phyloP scores from a whole-genome alignment of 257 asterid species.

The Asclepias syriaca region DNA sequence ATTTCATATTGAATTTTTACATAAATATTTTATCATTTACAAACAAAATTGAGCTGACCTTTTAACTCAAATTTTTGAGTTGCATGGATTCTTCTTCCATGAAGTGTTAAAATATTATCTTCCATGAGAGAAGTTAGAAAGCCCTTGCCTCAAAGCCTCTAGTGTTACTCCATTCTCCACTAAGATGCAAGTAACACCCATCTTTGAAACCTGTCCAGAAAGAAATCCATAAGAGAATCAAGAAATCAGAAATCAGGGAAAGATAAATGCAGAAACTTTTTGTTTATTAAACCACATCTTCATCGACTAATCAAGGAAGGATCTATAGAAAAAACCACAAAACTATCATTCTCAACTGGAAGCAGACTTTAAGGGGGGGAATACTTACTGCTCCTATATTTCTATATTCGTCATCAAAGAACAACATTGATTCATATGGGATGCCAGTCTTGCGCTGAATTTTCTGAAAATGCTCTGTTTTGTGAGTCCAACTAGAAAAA shows the following conservation, averaged over 20 bases:
- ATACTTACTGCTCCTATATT: constrained; percentile 23
- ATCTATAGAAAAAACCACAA: no score
- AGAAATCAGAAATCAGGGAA: not conserved
- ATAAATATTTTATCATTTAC: no score
- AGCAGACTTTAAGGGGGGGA: not conserved
- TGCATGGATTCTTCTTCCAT: not conserved
- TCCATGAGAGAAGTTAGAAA: constrained; percentile 20
- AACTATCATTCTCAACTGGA: no score
- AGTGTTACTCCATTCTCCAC: constrained; percentile 28
- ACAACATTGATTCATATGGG: constrained; percentile 31
- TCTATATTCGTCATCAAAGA: constrained; percentile 36
- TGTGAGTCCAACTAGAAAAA: constrained; percentile 32
- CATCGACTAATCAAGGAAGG: no score
- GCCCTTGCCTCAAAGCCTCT: constrained; percentile 30
- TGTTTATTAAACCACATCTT: no score
- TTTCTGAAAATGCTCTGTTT: constrained; percentile 34
- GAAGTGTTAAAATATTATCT: not conserved
- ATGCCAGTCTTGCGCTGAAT: constrained; percentile 23
- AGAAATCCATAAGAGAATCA: not conserved
- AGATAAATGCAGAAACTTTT: no score
- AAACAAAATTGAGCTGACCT: no score
- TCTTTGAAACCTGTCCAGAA: constrained; percentile 23
- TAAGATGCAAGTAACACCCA: constrained; percentile 34
- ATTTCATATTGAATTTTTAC: no score
- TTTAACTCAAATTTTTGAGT: not conserved